Conservation (phyloP, 2,329 filamentous ascomycete species). For the Penicillium griseofulvum region DNA sequence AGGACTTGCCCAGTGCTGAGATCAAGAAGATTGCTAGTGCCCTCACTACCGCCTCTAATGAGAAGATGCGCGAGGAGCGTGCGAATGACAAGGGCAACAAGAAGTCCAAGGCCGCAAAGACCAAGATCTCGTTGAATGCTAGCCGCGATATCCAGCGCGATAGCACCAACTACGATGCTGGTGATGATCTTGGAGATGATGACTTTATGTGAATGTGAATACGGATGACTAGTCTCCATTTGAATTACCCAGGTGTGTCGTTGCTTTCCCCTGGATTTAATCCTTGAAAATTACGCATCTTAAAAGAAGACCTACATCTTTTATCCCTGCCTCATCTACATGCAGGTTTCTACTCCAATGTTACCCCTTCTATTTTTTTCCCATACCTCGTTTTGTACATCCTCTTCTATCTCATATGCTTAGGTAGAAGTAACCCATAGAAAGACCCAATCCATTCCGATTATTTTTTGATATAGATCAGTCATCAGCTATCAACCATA, state of each 20-base stretch:
- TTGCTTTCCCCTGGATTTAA: conserved; percentile 4
- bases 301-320: neutral
- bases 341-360: neutral
- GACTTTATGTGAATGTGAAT: conserved; percentile 48
- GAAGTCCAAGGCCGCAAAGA: conserved; percentile 96
- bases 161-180: conserved; percentile 74
- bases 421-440: conserved; percentile 18
- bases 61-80: conserved; percentile 99
- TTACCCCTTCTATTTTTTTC: neutral
- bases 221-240: conserved; percentile 11
- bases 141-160: conserved; percentile 62
- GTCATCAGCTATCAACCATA: neutral
- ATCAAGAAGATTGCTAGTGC: conserved; percentile 93
- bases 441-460: conserved; percentile 9
- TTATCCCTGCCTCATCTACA: neutral
- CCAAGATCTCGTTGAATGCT: conserved; percentile 76
- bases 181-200: conserved; percentile 73
- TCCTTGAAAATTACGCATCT: conserved; percentile 14
- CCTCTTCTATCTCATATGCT: neutral
- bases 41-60: conserved; percentile 87
- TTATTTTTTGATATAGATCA: conserved; percentile 2
- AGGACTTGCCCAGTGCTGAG: conserved; percentile 85
- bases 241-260: conserved; percentile 8
- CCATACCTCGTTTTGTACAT: conserved; percentile 15
- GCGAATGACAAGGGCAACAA: conserved; percentile 88